Percentiles rank a stretch among this genome's conserved stretches.
Conservation (phyloP, 345 rosid species). For the Theobroma cacao region DNA sequence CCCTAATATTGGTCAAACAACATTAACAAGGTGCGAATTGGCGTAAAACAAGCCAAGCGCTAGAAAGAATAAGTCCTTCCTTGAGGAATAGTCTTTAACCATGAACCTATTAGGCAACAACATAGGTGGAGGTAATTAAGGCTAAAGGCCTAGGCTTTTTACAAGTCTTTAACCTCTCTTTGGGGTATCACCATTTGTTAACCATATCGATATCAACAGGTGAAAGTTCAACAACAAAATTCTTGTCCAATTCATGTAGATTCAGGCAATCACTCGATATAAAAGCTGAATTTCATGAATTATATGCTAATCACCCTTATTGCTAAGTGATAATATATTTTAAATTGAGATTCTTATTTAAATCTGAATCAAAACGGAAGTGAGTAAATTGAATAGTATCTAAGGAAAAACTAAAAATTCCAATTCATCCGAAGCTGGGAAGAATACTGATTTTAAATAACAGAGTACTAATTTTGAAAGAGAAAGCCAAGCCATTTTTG, state of each 20-base stretch:
- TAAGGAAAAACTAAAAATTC: no score
- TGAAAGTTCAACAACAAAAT: background rate
- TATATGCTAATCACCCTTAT: background rate
- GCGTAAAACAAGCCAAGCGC: background rate
- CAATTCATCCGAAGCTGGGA: conserved; percentile 41
- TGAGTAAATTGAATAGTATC: no score
- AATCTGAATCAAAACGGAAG: no score
- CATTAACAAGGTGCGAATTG: background rate
- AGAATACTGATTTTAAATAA: no score
- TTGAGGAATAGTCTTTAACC: background rate
- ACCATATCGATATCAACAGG: background rate
- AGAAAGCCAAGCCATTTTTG: conserved; percentile 61
- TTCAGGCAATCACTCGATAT: background rate
- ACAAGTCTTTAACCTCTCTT: background rate
- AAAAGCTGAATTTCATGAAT: background rate
- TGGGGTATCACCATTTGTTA: background rate
- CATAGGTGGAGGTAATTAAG: background rate
- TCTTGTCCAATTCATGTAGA: background rate
- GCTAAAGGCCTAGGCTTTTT: background rate
- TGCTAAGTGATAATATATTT: background rate
- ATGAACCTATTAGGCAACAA: background rate
- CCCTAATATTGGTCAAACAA: background rate
- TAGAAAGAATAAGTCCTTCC: background rate
- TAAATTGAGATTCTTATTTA: no score
- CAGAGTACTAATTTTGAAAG: conserved; percentile 33